Conservation (phyloP, 495 filamentous ascomycete genomes). For the Darksidea phi region DNA sequence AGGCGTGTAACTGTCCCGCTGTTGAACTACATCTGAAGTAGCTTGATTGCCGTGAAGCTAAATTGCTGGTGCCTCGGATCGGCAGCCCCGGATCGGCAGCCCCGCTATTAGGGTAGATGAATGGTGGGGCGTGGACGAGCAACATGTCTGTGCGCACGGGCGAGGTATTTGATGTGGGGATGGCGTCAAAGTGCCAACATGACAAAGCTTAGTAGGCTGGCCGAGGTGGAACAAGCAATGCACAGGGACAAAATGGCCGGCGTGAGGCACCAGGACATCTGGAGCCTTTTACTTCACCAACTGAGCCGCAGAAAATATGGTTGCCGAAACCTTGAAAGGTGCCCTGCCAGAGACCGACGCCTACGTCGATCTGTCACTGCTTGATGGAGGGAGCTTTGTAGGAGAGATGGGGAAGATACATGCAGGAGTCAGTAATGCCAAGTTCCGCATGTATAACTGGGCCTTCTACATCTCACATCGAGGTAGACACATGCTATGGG, state of each 20-base stretch:
- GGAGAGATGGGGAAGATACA: conserved; percentile 24
- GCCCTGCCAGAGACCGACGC: conserved; percentile 26
- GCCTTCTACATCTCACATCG: conserved; percentile 30
- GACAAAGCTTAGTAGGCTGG: not conserved
- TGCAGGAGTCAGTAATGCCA: conserved; percentile 16
- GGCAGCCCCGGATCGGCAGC: conserved; percentile 20
- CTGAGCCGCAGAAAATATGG: conserved; percentile 19
- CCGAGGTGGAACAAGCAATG: not conserved
- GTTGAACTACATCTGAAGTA: too few species aligned
- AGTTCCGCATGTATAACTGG: conserved; percentile 35
- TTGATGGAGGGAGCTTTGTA: conserved; percentile 33
- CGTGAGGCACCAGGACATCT: conserved; percentile 15
- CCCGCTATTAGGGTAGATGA: conserved; percentile 28
- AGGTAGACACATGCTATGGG: conserved; percentile 32
- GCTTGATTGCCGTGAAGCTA: conserved; percentile 1
- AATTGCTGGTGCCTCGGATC: conserved; percentile 14
- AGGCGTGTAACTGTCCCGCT: too few species aligned
- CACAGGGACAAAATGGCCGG: conserved; percentile 5
- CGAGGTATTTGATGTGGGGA: conserved; percentile 19
- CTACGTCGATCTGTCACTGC: conserved; percentile 21
- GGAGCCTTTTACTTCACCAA: conserved; percentile 3
- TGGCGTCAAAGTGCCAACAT: not conserved
- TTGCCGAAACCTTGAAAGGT: conserved; percentile 8
- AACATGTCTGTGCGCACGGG: conserved; percentile 18
- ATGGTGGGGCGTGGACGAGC: conserved; percentile 21